Conservation (phyloP, 176 grass and related monocot species). For the Poa pratensis region DNA sequence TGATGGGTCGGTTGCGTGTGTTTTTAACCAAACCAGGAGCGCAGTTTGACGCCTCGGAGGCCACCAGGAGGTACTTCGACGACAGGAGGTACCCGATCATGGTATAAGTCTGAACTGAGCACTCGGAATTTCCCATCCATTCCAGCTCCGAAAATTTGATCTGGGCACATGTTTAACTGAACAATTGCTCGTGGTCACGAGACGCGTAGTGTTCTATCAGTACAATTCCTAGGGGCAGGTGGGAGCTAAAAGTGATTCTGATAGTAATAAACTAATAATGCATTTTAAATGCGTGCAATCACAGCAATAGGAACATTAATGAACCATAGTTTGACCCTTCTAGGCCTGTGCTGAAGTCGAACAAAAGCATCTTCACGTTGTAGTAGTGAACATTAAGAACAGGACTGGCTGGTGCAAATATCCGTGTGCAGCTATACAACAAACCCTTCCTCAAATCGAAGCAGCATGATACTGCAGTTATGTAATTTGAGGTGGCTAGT, state of each 20-base stretch:
- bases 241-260: not conserved
- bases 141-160: conserved; percentile 13
- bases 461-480: conserved; percentile 7
- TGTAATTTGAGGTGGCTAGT: not conserved
- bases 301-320: not conserved
- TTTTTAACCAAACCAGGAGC: conserved; percentile 47
- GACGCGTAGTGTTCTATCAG: not conserved
- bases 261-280: not conserved
- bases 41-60: conserved; percentile 74
- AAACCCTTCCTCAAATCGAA: not conserved
- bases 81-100: conserved; percentile 77
- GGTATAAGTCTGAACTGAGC: conserved; percentile 43
- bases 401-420: not conserved
- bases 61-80: conserved; percentile 75
- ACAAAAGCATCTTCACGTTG: not conserved
- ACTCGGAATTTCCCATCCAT: conserved; percentile 12
- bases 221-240: not conserved
- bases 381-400: not conserved
- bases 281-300: not conserved
- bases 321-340: not conserved
- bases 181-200: not conserved
- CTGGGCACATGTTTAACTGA: conserved; percentile 3
- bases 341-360: not conserved
- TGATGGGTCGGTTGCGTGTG: not conserved
- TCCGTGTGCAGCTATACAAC: not conserved